A percentile compares a stretch with the other conserved stretches of the same genome.
Conservation (phyloP, 208 protist species). For the Acanthamoeba quina region DNA sequence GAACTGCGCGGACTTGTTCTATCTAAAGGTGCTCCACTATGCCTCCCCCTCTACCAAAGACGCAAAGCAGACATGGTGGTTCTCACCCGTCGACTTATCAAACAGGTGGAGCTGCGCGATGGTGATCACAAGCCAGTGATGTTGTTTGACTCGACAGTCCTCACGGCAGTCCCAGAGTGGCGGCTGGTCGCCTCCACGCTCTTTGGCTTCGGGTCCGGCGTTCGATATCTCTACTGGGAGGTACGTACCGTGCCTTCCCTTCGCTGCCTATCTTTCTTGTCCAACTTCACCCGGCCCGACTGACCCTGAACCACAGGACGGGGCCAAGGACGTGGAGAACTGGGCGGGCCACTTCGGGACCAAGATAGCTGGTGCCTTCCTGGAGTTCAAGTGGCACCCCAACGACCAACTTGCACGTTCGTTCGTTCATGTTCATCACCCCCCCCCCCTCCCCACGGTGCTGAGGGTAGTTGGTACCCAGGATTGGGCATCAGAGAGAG, state of each 20-base stretch:
- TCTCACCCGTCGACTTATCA: neutral
- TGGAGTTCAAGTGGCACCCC: conserved; percentile 15
- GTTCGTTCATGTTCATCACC: neutral
- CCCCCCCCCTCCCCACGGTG: neutral
- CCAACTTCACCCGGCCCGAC: neutral
- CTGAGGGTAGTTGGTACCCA: neutral
- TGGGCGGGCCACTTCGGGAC: conserved; percentile 74
- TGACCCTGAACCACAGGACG: conserved; percentile 4
- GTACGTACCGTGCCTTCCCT: neutral
- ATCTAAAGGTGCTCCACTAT: conserved; percentile 21
- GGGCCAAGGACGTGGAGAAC: conserved; percentile 70
- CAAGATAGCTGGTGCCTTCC: conserved; percentile 40
- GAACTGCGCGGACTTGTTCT: conserved; percentile 51
- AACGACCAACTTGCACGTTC: neutral
- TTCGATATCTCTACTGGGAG: conserved; percentile 66
- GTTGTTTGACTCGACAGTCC: neutral
- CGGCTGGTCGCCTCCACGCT: neutral
- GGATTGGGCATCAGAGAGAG: neutral
- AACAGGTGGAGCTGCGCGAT: conserved; percentile 58
- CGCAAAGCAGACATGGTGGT: neutral
- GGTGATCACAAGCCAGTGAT: neutral
- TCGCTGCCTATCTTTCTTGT: too few relatives aligned
- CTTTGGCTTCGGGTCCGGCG: conserved; percentile 44
- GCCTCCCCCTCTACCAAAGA: neutral
- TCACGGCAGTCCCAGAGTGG: conserved; percentile 35